Evolutionary conservation across 495 filamentous ascomycete species (phyloP).

Genomic region (Penicillium parvum): DNA sequence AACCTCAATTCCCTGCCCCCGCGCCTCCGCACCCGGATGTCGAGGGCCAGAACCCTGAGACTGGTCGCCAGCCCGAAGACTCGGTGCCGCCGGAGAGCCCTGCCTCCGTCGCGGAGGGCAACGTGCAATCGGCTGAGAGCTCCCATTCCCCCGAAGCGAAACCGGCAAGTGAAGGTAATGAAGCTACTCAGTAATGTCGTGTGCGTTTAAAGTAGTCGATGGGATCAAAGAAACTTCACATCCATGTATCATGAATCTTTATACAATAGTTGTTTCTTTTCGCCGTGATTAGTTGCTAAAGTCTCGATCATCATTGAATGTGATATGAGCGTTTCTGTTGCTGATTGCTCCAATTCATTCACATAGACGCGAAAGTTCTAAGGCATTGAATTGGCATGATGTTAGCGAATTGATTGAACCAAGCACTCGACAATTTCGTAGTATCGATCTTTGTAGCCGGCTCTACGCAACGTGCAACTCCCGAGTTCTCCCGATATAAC

Average conservation of each 20-base stretch:
- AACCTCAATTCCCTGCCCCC: constrained; percentile 25
- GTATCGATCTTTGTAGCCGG: too few species aligned
- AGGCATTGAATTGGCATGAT: too few species aligned
- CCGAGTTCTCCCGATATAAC: not conserved
- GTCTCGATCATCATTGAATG: constrained; percentile 5
- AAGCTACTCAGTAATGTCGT: constrained; percentile 48
- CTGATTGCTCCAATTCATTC: not conserved
- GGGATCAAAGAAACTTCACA: constrained; percentile 9
- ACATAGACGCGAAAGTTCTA: too few species aligned
- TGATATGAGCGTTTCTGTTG: constrained; percentile 8
- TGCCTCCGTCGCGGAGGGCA: constrained; percentile 48
- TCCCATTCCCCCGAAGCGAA: constrained; percentile 54
- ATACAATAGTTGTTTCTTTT: constrained; percentile 18
- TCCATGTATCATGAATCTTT: constrained; percentile 28
- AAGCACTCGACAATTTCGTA: too few species aligned
- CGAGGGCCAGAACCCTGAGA: constrained; percentile 67
- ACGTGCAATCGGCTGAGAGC: constrained; percentile 59
- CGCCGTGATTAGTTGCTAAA: constrained; percentile 13
- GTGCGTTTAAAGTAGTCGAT: constrained; percentile 8
- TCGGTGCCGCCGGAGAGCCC: constrained; percentile 38
- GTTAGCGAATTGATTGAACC: too few species aligned
- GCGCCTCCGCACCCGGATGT: constrained; percentile 84
- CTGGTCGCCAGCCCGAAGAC: constrained; percentile 38
- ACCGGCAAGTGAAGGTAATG: constrained; percentile 73
- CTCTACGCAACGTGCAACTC: too few species aligned